Conservation (phyloP, 208 protist species). For the Leishmania braziliensis region DNA sequence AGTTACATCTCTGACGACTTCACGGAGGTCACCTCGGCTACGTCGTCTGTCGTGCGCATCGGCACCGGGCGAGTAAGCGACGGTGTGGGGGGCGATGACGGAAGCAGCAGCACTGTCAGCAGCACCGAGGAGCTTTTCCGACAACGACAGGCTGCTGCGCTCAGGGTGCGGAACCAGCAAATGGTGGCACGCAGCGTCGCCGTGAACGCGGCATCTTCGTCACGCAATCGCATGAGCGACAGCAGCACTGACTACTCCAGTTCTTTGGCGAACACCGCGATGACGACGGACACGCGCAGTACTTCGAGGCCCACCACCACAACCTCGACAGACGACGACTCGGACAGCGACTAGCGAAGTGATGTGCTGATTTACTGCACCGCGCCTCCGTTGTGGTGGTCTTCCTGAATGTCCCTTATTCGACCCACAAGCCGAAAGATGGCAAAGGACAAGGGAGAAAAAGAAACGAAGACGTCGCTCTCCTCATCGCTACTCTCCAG, state of each 20-base stretch:
- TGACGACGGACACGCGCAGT: background rate
- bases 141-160: conserved; percentile 28
- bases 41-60: conserved; percentile 4
- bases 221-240: background rate
- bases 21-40: conserved; percentile 4
- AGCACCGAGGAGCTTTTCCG: conserved; percentile 47
- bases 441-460: no score
- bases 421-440: background rate
- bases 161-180: conserved; percentile 21
- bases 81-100: background rate
- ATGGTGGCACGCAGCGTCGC: background rate
- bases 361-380: background rate
- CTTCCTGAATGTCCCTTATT: background rate
- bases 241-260: conserved; percentile 4
- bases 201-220: background rate
- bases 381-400: background rate
- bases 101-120: conserved; percentile 33
- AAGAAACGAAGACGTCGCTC: background rate
- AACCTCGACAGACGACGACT: background rate
- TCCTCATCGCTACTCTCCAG: background rate
- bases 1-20: conserved; percentile 25
- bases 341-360: conserved; percentile 5
- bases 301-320: background rate
- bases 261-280: background rate
- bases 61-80: background rate